These are phyloP conservation scores for Xylaria bambusicola DNA, from an alignment of 495 filamentous ascomycete species.

Conservation along the genomic window DNA sequence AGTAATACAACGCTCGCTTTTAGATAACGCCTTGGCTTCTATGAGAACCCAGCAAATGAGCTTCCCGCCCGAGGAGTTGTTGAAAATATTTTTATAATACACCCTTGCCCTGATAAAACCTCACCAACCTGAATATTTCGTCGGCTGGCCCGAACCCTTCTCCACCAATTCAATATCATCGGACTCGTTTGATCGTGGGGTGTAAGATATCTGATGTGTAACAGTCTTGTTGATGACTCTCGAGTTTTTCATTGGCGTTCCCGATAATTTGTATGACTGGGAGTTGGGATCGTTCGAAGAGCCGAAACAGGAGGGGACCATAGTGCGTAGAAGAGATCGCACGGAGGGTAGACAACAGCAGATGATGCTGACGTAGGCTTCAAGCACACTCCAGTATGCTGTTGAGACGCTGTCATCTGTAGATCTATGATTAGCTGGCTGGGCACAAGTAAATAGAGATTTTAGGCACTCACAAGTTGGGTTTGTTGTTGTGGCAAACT, in stretches of 20 bases:
- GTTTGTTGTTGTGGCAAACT: slow-evolving; percentile 14
- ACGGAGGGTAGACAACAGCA: slow-evolving; percentile 49
- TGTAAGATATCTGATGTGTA: slow-evolving; percentile 1
- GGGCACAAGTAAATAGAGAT: not conserved
- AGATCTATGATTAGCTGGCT: slow-evolving; percentile 20
- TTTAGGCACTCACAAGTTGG: slow-evolving; percentile 19
- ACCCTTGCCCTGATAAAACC: not conserved
- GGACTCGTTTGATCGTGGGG: slow-evolving; percentile 6
- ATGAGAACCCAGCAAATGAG: no score
- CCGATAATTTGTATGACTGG: not conserved
- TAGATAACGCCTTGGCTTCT: no score
- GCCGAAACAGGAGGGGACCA: slow-evolving; percentile 14
- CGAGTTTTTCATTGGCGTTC: not conserved
- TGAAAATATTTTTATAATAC: no score
- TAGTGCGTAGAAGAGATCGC: slow-evolving; percentile 39
- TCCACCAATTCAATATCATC: slow-evolving; percentile 5
- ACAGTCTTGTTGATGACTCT: slow-evolving; percentile 6
- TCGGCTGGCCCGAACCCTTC: not conserved
- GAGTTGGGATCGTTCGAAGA: slow-evolving; percentile 1
- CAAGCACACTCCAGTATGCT: slow-evolving; percentile 51
- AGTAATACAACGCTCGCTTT: no score
- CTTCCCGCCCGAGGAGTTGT: no score
- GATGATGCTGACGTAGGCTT: slow-evolving; percentile 52
- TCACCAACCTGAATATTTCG: not conserved
- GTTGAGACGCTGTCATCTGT: slow-evolving; percentile 49